Conservation (phyloP, 768 basidiomycete species). For the Leccinellum albellum region DNA sequence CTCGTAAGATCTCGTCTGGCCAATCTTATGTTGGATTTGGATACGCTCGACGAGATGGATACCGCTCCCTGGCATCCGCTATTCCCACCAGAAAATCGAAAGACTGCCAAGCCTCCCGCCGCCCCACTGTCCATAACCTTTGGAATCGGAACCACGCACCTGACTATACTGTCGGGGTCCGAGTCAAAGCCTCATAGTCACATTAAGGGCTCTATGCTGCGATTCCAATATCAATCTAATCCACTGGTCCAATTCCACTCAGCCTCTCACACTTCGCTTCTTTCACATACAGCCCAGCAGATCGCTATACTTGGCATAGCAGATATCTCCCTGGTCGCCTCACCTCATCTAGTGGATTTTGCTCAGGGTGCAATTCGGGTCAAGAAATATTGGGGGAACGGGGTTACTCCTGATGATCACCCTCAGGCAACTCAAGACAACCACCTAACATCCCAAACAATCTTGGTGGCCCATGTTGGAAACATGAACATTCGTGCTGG, state of each 20-base stretch:
- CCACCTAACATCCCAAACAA: conserved; percentile 22
- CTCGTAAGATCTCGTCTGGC: conserved; percentile 39
- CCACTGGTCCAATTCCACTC: conserved; percentile 10
- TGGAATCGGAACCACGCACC: conserved; percentile 14
- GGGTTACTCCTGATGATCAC: neutral
- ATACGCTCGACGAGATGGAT: conserved; percentile 32
- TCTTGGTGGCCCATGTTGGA: conserved; percentile 41
- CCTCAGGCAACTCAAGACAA: neutral
- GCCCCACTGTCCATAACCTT: conserved; percentile 11
- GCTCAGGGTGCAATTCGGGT: conserved; percentile 54
- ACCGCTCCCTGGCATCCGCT: conserved; percentile 23
- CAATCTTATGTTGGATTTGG: conserved; percentile 41
- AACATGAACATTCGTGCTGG: conserved; percentile 56
- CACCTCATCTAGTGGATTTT: conserved; percentile 60
- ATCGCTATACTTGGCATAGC: conserved; percentile 35
- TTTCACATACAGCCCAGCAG: conserved; percentile 15
- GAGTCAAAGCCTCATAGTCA: conserved; percentile 21
- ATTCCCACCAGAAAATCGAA: conserved; percentile 11
- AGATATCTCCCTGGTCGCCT: conserved; percentile 41
- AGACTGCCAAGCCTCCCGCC: conserved; percentile 4
- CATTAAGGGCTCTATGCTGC: conserved; percentile 24
- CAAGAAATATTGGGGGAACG: conserved; percentile 33
- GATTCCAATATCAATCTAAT: conserved; percentile 21
- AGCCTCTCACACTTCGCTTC: conserved; percentile 13
- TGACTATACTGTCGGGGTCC: conserved; percentile 20